Evolutionary conservation across 2,329 filamentous ascomycete genomes (phyloP).

Genomic region (Claviceps pazoutovae): DNA sequence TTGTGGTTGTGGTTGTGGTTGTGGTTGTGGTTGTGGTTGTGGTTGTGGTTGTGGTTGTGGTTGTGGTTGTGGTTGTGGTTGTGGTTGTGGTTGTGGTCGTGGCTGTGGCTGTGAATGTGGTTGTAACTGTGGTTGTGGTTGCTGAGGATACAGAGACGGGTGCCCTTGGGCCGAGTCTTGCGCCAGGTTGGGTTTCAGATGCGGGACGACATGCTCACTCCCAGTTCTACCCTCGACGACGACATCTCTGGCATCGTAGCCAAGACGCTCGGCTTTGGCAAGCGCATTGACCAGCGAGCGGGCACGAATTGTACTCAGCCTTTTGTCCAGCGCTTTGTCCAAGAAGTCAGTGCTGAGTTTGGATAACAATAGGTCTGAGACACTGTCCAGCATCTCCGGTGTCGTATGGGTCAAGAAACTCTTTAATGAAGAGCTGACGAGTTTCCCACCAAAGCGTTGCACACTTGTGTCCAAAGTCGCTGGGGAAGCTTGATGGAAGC

Average conservation of each 20-base stretch:
- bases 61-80: too few relatives aligned
- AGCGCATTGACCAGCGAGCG: constrained; percentile 42
- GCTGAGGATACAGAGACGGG: not conserved
- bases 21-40: too few relatives aligned
- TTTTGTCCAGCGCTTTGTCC: constrained; percentile 36
- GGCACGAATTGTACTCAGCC: constrained; percentile 39
- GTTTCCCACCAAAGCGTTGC: constrained; percentile 30
- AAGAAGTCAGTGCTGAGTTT: constrained; percentile 36
- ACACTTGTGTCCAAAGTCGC: constrained; percentile 25
- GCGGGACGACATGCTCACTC: constrained; percentile 25
- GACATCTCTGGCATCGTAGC: constrained; percentile 38
- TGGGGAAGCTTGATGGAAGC: constrained; percentile 29
- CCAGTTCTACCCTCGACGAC: constrained; percentile 25
- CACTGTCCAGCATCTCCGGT: constrained; percentile 28
- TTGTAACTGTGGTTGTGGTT: not conserved
- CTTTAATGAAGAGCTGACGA: constrained; percentile 26
- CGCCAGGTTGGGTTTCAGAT: constrained; percentile 9
- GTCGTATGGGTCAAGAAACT: constrained; percentile 29
- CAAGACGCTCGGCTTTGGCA: constrained; percentile 41
- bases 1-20: too few relatives aligned
- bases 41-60: too few relatives aligned
- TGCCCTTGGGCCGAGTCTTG: constrained; percentile 1
- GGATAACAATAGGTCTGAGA: constrained; percentile 28
- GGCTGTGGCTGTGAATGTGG: too few relatives aligned
- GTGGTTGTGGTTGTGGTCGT: too few relatives aligned